Evolutionary conservation across 2,329 filamentous ascomycete species (phyloP).

Genomic region (Elsinoe australis): DNA sequence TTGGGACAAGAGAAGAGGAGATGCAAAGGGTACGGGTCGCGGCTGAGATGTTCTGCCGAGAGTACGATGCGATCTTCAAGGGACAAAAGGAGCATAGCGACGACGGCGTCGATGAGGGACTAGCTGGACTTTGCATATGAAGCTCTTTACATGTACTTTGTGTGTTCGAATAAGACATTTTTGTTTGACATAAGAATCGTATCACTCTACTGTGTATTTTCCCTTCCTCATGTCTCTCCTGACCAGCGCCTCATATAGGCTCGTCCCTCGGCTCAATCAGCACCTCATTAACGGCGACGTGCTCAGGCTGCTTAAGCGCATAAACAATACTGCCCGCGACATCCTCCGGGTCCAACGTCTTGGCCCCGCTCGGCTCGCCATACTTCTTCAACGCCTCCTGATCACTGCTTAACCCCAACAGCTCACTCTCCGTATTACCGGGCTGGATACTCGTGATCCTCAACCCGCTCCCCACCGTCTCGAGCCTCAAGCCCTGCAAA

Average conservation of each 20-base stretch:
- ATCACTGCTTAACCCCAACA: conserved; percentile 68
- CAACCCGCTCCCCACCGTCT: conserved; percentile 66
- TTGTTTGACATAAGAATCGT: too few relatives aligned
- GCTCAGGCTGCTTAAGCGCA: conserved; percentile 63
- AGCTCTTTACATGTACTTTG: too few relatives aligned
- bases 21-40: background rate
- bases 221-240: too few relatives aligned
- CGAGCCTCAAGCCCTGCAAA: conserved; percentile 64
- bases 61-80: background rate
- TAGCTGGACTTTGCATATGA: background rate
- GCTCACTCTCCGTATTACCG: conserved; percentile 65
- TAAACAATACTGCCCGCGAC: conserved; percentile 66
- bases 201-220: too few relatives aligned
- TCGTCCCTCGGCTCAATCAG: conserved; percentile 71
- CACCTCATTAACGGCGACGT: conserved; percentile 74
- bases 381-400: conserved; percentile 70
- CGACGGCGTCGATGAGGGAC: conserved; percentile 3
- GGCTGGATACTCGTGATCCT: conserved; percentile 70
- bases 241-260: too few relatives aligned
- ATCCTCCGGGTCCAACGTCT: conserved; percentile 66
- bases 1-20: background rate
- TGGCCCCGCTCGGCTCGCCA: conserved; percentile 65
- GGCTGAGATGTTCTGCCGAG: background rate
- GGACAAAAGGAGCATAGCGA: conserved; percentile 9
- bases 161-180: too few relatives aligned